Conservation (phyloP, 2,329 filamentous ascomycete genomes). For the Trichothecium roseum region DNA sequence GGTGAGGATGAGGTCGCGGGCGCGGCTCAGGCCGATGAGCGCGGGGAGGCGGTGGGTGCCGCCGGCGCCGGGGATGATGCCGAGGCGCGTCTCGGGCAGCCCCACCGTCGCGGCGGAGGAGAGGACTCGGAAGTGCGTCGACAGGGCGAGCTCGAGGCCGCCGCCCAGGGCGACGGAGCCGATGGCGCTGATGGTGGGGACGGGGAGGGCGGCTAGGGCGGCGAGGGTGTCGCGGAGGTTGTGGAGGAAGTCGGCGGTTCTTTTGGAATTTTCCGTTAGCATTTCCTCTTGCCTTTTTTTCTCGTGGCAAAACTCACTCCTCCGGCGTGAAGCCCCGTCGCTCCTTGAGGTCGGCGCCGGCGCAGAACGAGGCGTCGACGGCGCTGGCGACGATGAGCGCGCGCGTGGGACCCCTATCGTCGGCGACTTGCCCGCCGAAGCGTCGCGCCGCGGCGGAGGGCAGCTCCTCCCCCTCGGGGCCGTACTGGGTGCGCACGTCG, state of each 20-base stretch:
- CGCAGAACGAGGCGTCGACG: slow-evolving; percentile 81
- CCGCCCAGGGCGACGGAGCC: slow-evolving; percentile 82
- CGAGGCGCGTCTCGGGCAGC: slow-evolving; percentile 83
- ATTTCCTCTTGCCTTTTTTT: no score
- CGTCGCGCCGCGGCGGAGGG: slow-evolving; percentile 21
- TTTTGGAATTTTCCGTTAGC: no score
- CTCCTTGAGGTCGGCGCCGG: slow-evolving; percentile 91
- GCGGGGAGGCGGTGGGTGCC: slow-evolving; percentile 81
- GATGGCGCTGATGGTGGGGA: slow-evolving; percentile 85
- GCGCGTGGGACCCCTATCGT: slow-evolving; percentile 51
- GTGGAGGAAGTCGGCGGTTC: slow-evolving; percentile 68
- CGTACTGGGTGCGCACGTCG: slow-evolving; percentile 55
- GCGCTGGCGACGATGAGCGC: slow-evolving; percentile 78
- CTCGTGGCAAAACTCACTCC: slow-evolving; percentile 52
- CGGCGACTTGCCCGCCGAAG: slow-evolving; percentile 34
- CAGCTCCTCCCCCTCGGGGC: slow-evolving; percentile 41
- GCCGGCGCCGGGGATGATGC: slow-evolving; percentile 89
- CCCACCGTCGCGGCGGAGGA: slow-evolving; percentile 68
- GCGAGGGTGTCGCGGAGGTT: slow-evolving; percentile 68
- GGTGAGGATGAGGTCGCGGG: slow-evolving; percentile 84
- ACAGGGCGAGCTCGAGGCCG: slow-evolving; percentile 84
- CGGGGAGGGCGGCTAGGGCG: slow-evolving; percentile 61
- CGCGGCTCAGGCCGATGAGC: slow-evolving; percentile 68
- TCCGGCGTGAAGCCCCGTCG: slow-evolving; percentile 62
- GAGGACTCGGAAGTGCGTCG: slow-evolving; percentile 82